Base-by-base conservation (phyloP, 139 green algal species). In the Penium margaritaceum region DNA sequence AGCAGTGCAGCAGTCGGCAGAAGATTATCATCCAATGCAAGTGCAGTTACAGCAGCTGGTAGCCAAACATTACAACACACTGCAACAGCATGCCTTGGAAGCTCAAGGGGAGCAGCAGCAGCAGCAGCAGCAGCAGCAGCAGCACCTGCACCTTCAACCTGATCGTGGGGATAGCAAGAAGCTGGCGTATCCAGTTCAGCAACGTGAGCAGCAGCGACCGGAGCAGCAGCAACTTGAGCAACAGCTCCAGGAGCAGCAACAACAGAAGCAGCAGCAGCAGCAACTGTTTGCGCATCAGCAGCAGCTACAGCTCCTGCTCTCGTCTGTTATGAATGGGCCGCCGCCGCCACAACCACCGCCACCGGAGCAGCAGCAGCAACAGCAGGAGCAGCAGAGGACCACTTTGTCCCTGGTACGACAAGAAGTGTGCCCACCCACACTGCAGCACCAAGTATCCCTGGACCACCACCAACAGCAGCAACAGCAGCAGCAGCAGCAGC, bases 1-100 rank as follows among this genome's bases (percentile, higher is more conserved):
- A n/a, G n/a, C 51, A 60, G 51, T n/a, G 51, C 51, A 60, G 51
- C 24, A 24, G 51, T n/a, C 6, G 30, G 51, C 51, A 60, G 51
- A 60, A 60, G 51, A 33, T 24, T 15, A 60, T 6, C 51, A 60
- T 60, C 24, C 24, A 24, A n/a, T n/a, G n/a, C n/a, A n/a, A n/a
- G n/a, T n/a, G n/a, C n/a, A n/a, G n/a, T n/a, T n/a, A n/a, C n/a
- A n/a, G n/a, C n/a, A n/a, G n/a, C n/a, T n/a, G n/a, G n/a, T n/a
- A n/a, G n/a, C n/a, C n/a, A n/a, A n/a, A n/a, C n/a, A n/a, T n/a
- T n/a, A n/a, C n/a, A n/a, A n/a, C n/a, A n/a, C n/a, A n/a, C n/a
- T n/a, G n/a, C n/a, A n/a, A n/a, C n/a, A n/a, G n/a, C n/a, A n/a
- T n/a, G n/a, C n/a, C n/a, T n/a, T 60, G 51, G 51, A 60, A 24